Base-by-base conservation (phyloP, 371 early-diverging fungal genomes). In the Funneliformis caledonium region DNA sequence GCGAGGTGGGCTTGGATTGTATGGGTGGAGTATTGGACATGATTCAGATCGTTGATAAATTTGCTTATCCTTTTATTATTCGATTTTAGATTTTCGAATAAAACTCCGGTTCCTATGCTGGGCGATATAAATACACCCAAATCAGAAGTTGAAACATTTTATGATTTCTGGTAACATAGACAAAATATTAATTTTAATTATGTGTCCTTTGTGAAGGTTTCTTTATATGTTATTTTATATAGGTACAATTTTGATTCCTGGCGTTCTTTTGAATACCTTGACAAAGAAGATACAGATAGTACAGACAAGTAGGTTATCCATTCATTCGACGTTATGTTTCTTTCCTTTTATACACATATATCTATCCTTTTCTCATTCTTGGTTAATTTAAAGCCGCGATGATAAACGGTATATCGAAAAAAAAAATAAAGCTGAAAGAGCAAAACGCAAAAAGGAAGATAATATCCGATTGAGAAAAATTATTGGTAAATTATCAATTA, bases 241-340 rank as follows among this genome's bases (percentile, higher is more conserved):
- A 77, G 77, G 77, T 95, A 92, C 87, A 93, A 90, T 89, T 95
- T 99, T 83, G 97, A 99, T 82, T 97, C 98, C 59, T 98, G 97
- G 97, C 90, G 99, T 83, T 91, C 96, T 22, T 99, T 99, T 83
- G 99, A 99, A 89, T 95, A 94, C 88, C 87, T 96, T 73, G 99
- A 98, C 85, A 96, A 99, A 90, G 98, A 99, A 85, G 97, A 95
- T 83, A 92, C 91, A 80, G 96, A 96, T 76, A 91, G 90, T 74
- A 93, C 93, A 47, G 97, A 96, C 83, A 94, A 94, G 86, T 86
- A 82, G 73, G 80, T 77, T 33, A 19, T 45, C 14, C 31, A 26
- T 52, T 22, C 47, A 45, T 43, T 56, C 16, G 16, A 19, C 16
- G 4, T 56, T 56, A 19, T 56, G 42, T 22, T 4, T 48, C 47